A percentile compares a stretch with the other conserved stretches of the same genome.
Conservation (phyloP, 257 asterid species). For the Fraxinus anomala region DNA sequence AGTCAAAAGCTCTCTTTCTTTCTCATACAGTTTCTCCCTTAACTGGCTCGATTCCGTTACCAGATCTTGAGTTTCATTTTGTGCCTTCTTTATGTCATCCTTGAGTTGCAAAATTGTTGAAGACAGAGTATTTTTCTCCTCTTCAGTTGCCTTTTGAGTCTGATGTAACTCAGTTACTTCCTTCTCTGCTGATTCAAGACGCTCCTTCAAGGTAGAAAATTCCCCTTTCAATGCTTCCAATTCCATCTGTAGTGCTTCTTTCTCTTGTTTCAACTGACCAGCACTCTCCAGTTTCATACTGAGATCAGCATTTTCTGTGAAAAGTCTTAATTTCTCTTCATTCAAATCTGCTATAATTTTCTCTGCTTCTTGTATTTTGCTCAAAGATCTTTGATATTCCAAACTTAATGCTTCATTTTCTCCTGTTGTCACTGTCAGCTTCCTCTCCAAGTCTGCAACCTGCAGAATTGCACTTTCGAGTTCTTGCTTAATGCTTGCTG, state of each 20-base stretch:
- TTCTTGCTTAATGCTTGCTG: constrained; percentile 43
- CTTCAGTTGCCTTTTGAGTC: constrained; percentile 33
- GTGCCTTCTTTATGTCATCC: constrained; percentile 42
- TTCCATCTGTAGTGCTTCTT: constrained; percentile 38
- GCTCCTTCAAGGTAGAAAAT: constrained; percentile 35
- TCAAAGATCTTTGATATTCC: constrained; percentile 46
- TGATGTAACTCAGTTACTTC: constrained; percentile 41
- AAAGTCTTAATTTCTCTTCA: constrained; percentile 45
- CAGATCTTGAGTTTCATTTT: constrained; percentile 46
- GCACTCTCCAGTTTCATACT: constrained; percentile 31
- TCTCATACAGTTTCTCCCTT: constrained; percentile 38
- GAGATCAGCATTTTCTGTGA: constrained; percentile 36
- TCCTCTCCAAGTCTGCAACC: constrained; percentile 54
- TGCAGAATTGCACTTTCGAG: constrained; percentile 61
- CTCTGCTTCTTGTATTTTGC: constrained; percentile 52
- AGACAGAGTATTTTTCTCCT: constrained; percentile 41
- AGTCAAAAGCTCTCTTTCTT: constrained; percentile 31
- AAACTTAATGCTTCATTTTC: constrained; percentile 56
- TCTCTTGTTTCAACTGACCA: constrained; percentile 46
- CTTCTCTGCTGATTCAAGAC: constrained; percentile 41
- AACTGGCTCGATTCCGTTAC: constrained; percentile 41
- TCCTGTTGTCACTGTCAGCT: constrained; percentile 42
- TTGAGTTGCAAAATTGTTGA: constrained; percentile 35
- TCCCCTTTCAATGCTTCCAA: constrained; percentile 48
- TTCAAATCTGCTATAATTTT: constrained; percentile 42